Conservation (phyloP, 169 alveolate species). For the Neospora caninum region DNA sequence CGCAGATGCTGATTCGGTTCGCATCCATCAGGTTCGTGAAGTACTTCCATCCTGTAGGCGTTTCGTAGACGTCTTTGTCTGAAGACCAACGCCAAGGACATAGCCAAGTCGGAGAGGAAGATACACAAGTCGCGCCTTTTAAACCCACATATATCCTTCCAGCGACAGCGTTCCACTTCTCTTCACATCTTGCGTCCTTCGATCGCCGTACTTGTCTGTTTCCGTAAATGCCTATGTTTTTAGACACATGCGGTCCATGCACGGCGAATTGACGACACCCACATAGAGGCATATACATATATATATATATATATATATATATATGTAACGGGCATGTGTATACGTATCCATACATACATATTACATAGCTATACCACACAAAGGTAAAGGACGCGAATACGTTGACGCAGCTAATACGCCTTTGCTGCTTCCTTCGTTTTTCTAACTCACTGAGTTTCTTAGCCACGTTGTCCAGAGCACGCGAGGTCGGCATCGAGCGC, state of each 20-base stretch:
- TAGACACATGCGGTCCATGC: neutral
- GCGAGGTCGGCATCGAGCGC: conserved; percentile 97
- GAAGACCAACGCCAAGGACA: neutral
- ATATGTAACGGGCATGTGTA: neutral
- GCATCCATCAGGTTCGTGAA: conserved; percentile 97
- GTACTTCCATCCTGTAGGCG: conserved; percentile 98
- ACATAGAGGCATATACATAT: too few relatives aligned
- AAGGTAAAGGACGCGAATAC: neutral
- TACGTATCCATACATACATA: neutral
- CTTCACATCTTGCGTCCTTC: too few relatives aligned
- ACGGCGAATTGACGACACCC: too few relatives aligned
- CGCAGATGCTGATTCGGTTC: conserved; percentile 89
- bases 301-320: too few relatives aligned
- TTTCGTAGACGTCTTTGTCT: conserved; percentile 88
- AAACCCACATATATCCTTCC: too few relatives aligned
- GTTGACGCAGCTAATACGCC: neutral
- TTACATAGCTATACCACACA: neutral
- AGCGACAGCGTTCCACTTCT: too few relatives aligned
- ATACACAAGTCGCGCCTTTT: neutral
- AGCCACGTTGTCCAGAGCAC: conserved; percentile 93
- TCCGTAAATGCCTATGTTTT: too few relatives aligned
- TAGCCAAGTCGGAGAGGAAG: neutral
- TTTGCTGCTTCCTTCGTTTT: too few relatives aligned
- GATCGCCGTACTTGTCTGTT: too few relatives aligned
- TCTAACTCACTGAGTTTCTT: conserved; percentile 78